These are phyloP conservation scores for Acanthamoeba lenticulata DNA, from an alignment of 208 protist genomes.

Conservation along the genomic window DNA sequence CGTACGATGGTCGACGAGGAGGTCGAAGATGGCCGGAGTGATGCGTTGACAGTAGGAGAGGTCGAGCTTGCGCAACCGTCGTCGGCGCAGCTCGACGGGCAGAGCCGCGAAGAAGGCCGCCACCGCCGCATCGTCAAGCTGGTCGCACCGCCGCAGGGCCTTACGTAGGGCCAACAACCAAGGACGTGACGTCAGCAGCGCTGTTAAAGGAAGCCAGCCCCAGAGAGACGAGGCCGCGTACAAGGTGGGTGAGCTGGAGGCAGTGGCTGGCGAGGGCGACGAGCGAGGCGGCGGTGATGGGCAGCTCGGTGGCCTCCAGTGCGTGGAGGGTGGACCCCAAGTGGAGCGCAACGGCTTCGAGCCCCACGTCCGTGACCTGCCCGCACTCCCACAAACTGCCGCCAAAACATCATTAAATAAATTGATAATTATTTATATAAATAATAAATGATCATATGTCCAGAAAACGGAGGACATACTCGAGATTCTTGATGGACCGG, in stretches of 20 bases:
- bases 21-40: background rate
- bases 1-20: background rate
- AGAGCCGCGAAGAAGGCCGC: constrained; percentile 4
- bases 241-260: background rate
- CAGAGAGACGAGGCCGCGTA: background rate
- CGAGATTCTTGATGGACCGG: background rate
- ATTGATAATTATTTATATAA: too few species aligned
- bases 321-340: background rate
- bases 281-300: background rate
- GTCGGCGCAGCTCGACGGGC: background rate
- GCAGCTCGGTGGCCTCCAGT: background rate
- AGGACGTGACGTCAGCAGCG: too few species aligned
- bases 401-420: background rate
- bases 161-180: too few species aligned
- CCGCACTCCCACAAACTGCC: background rate
- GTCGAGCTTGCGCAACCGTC: constrained; percentile 3
- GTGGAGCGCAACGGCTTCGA: background rate
- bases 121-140: background rate
- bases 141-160: background rate
- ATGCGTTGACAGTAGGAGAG: background rate
- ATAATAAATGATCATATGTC: background rate
- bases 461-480: background rate
- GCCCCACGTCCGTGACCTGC: background rate
- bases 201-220: too few species aligned
- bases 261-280: background rate